Conservation (phyloP, 768 basidiomycete genomes). For the Podaxis sp. region DNA sequence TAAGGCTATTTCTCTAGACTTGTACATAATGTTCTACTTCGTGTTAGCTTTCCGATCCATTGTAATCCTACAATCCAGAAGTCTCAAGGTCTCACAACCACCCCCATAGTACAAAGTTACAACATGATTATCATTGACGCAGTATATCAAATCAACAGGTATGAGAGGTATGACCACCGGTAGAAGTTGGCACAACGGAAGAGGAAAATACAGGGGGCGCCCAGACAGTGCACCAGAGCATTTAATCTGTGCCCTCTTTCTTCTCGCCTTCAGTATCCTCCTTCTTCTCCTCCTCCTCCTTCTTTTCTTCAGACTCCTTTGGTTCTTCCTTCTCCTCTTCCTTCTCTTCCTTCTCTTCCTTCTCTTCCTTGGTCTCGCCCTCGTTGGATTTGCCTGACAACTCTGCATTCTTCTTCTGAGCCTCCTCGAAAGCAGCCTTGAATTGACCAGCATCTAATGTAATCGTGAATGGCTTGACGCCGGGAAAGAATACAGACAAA, state of each 20-base stretch:
- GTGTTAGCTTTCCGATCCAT: not conserved
- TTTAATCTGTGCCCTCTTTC: not conserved
- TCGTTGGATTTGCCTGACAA: constrained; percentile 24
- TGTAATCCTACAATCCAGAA: not conserved
- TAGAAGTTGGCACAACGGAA: not conserved
- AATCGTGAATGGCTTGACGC: not conserved
- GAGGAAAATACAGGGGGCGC: not conserved
- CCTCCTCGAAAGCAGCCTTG: constrained; percentile 85
- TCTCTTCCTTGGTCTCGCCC: constrained; percentile 25
- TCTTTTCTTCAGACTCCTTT: constrained; percentile 18
- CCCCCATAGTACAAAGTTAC: not conserved
- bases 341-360: constrained; percentile 23
- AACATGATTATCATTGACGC: constrained; percentile 9
- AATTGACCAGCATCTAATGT: constrained; percentile 75
- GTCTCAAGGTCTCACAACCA: not conserved
- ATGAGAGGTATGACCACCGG: not conserved
- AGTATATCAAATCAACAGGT: constrained; percentile 14
- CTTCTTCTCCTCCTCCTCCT: constrained; percentile 24
- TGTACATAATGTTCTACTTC: not conserved
- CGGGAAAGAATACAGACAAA: not conserved
- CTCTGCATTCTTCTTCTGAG: constrained; percentile 64
- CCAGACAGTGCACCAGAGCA: not conserved
- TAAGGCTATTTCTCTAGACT: not conserved
- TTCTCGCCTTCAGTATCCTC: constrained; percentile 31
- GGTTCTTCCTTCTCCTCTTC: constrained; percentile 27